Conservation (phyloP, 129 eudicot genomes). For the Pittosporum tobira region DNA sequence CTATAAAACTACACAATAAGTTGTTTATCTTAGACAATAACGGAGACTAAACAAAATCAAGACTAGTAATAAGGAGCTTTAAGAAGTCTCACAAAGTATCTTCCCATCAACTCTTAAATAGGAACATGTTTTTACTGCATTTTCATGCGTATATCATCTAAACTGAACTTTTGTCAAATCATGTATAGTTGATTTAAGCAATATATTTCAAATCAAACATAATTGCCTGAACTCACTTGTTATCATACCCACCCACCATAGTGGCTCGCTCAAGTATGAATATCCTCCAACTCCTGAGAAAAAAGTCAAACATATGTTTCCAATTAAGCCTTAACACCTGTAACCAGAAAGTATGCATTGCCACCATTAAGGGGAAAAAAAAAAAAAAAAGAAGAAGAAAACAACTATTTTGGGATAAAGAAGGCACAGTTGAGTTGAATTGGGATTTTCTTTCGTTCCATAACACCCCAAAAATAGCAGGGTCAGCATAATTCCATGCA, state of each 20-base stretch:
- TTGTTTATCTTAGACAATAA: too few species aligned
- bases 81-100: neutral
- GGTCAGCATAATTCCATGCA: too few species aligned
- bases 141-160: neutral
- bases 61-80: neutral
- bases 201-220: neutral
- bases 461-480: too few species aligned
- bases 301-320: neutral
- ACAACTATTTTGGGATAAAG: too few species aligned
- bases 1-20: too few species aligned
- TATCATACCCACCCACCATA: conserved; percentile 98
- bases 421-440: too few species aligned
- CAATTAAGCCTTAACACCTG: neutral
- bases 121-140: neutral
- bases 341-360: conserved; percentile 8
- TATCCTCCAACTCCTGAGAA: conserved; percentile 83
- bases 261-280: conserved; percentile 91
- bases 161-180: neutral
- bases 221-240: conserved; percentile 57
- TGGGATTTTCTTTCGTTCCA: too few species aligned
- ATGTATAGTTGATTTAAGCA: neutral
- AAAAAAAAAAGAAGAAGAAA: neutral
- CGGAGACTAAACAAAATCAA: too few species aligned
- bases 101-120: neutral
- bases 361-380: neutral